Conservation (phyloP, 2,329 filamentous ascomycete species). For the Colletotrichum tabaci region DNA sequence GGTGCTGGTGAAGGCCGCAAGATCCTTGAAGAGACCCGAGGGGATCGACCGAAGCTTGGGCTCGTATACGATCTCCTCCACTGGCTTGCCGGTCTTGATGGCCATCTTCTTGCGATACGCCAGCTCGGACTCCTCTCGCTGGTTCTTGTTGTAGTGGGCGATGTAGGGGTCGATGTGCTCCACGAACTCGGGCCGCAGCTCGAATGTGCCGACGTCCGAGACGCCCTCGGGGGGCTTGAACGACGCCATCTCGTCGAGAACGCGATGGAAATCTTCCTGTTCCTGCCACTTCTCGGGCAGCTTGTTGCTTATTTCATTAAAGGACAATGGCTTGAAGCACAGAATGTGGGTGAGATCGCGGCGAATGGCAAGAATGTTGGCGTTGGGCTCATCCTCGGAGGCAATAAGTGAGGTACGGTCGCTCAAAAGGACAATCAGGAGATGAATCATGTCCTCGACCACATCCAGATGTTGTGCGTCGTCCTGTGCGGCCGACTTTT, state of each 20-base stretch:
- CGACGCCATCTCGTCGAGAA: constrained; percentile 88
- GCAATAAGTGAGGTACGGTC: constrained; percentile 87
- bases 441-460: constrained; percentile 94
- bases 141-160: constrained; percentile 96
- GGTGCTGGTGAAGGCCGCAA: constrained; percentile 86
- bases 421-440: constrained; percentile 91
- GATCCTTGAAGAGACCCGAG: constrained; percentile 81
- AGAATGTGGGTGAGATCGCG: constrained; percentile 94
- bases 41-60: constrained; percentile 84
- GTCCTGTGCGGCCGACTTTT: constrained; percentile 82
- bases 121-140: constrained; percentile 93
- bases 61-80: constrained; percentile 91
- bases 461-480: constrained; percentile 92
- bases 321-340: constrained; percentile 96
- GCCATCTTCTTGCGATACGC: constrained; percentile 91
- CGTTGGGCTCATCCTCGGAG: constrained; percentile 74
- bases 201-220: constrained; percentile 93
- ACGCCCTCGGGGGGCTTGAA: constrained; percentile 93
- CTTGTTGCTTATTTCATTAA: constrained; percentile 89
- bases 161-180: constrained; percentile 96
- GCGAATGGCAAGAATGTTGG: constrained; percentile 80
- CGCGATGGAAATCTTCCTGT: constrained; percentile 86
- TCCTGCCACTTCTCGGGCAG: constrained; percentile 92
- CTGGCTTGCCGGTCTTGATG: constrained; percentile 85
- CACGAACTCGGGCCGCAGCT: constrained; percentile 88